phyloP scores from a whole-genome alignment of 495 filamentous ascomycete genomes.

The Parathielavia appendiculata region DNA sequence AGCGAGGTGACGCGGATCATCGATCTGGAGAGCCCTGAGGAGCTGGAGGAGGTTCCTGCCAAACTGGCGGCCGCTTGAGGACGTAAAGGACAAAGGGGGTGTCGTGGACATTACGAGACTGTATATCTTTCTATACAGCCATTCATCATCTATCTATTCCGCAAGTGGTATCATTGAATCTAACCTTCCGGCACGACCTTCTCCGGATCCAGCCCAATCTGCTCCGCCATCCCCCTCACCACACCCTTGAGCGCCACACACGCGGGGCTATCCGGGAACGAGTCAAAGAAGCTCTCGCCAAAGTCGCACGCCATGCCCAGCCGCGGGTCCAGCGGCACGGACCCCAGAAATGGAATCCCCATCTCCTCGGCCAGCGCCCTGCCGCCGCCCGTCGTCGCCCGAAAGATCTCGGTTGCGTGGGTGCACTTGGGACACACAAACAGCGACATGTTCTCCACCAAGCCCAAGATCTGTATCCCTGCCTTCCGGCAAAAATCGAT shows the following conservation, averaged over 20 bases:
- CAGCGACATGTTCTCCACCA: conserved; percentile 97
- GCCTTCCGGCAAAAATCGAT: conserved; percentile 97
- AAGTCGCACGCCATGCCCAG: conserved; percentile 96
- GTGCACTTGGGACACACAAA: conserved; percentile 92
- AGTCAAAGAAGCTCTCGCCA: conserved; percentile 94
- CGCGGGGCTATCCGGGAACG: conserved; percentile 86
- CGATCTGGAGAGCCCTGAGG: conserved; percentile 71
- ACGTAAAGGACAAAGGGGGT: not conserved
- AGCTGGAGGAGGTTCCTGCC: conserved; percentile 66
- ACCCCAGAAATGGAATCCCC: conserved; percentile 78
- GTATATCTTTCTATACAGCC: conserved; percentile 2
- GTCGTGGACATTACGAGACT: conserved; percentile 10
- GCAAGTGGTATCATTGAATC: not conserved
- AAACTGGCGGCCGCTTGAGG: conserved; percentile 51
- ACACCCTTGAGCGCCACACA: conserved; percentile 70
- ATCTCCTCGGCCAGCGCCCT: conserved; percentile 73
- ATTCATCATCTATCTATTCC: not conserved
- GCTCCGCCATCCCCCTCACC: conserved; percentile 60
- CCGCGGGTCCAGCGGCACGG: conserved; percentile 88
- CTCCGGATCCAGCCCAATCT: conserved; percentile 52
- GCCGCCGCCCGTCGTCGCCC: conserved; percentile 86
- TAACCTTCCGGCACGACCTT: conserved; percentile 36
- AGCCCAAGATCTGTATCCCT: conserved; percentile 75
- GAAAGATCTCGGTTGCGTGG: conserved; percentile 78
- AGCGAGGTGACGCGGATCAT: conserved; percentile 78